phyloP scores from a whole-genome alignment of 2,329 filamentous ascomycete genomes.

The Endoconidiophora polonica region DNA sequence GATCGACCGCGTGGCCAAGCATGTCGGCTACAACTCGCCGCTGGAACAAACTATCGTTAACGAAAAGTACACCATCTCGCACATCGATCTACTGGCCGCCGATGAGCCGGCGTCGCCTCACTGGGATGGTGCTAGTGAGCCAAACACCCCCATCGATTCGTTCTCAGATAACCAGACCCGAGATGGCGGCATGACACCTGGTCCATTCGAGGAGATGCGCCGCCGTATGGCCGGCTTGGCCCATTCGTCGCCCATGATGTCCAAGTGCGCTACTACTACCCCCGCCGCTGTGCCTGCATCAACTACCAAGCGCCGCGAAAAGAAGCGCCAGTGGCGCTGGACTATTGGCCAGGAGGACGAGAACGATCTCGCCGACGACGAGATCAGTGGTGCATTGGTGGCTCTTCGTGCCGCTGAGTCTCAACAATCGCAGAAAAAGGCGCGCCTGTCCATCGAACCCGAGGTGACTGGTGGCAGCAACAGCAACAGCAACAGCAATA shows the following conservation, averaged over 20 bases:
- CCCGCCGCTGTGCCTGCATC: not conserved
- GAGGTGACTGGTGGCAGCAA: not conserved
- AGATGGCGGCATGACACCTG: slow-evolving; percentile 45
- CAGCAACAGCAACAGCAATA: too few species aligned
- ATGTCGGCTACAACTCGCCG: slow-evolving; percentile 46
- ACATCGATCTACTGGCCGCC: slow-evolving; percentile 45
- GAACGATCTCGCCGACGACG: slow-evolving; percentile 19
- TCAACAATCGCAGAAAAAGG: slow-evolving; percentile 9
- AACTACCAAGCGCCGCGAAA: slow-evolving; percentile 31
- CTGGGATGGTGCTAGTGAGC: slow-evolving; percentile 14
- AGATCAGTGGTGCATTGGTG: slow-evolving; percentile 27
- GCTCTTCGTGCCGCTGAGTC: slow-evolving; percentile 22
- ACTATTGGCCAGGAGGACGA: slow-evolving; percentile 39
- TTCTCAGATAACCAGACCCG: slow-evolving; percentile 38
- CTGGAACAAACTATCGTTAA: slow-evolving; percentile 47
- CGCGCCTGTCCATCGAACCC: slow-evolving; percentile 3
- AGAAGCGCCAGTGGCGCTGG: slow-evolving; percentile 50
- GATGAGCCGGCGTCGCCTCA: slow-evolving; percentile 23
- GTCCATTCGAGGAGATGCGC: slow-evolving; percentile 47
- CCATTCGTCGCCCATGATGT: slow-evolving; percentile 26
- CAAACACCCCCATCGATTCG: slow-evolving; percentile 30
- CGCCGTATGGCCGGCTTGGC: slow-evolving; percentile 35
- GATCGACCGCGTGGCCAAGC: slow-evolving; percentile 33
- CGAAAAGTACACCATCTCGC: slow-evolving; percentile 43
- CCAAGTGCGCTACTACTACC: slow-evolving; percentile 24